phyloP scores from a whole-genome alignment of 345 rosid species.

The Salix caprea region DNA sequence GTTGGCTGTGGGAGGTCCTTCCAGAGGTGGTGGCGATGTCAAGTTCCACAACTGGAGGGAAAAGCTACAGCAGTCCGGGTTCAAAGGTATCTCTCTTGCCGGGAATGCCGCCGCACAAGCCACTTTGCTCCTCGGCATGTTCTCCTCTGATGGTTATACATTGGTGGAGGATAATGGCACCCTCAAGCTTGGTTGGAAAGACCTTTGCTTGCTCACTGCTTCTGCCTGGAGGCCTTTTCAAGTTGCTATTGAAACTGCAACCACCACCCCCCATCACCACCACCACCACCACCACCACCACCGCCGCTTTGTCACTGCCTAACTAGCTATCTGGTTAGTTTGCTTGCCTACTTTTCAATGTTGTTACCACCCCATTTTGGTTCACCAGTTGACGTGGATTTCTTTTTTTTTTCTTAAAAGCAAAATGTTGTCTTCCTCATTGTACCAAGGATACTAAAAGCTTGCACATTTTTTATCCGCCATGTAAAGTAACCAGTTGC shows the following conservation, averaged over 20 bases:
- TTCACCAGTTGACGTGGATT: neutral
- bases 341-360: neutral
- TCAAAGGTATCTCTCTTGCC: slow-evolving; percentile 70
- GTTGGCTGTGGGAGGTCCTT: slow-evolving; percentile 81
- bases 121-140: slow-evolving; percentile 81
- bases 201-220: slow-evolving; percentile 94
- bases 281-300: slow-evolving; percentile 10
- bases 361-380: neutral
- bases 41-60: slow-evolving; percentile 94
- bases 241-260: neutral
- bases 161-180: slow-evolving; percentile 92
- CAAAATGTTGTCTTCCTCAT: neutral
- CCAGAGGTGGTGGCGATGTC: slow-evolving; percentile 63
- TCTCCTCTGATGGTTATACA: slow-evolving; percentile 91
- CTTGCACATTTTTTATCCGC: neutral
- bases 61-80: slow-evolving; percentile 80
- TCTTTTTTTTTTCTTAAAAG: neutral
- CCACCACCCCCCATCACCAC: neutral
- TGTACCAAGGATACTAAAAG: neutral
- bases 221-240: slow-evolving; percentile 91
- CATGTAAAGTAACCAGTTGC: neutral
- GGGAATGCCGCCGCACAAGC: slow-evolving; percentile 97
- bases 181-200: slow-evolving; percentile 97
- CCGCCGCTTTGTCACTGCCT: slow-evolving; percentile 17
- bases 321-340: neutral